Conservation (phyloP, 768 basidiomycete species). For the Coprinellus micaceus region DNA sequence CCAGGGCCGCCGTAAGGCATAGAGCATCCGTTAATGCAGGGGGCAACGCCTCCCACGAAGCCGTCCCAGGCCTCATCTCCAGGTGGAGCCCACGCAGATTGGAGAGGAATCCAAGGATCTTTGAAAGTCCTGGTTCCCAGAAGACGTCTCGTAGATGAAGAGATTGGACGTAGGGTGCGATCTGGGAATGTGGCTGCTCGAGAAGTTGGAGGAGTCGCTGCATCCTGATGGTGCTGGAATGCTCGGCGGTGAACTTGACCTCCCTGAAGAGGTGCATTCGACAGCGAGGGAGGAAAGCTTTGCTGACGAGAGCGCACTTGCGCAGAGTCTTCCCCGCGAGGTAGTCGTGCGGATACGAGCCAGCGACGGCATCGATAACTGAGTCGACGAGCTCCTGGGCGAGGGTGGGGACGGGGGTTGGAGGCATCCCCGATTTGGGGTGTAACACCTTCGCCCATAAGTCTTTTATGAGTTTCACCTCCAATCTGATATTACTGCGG, state of each 20-base stretch:
- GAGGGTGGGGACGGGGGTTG: not conserved
- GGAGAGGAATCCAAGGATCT: conserved; percentile 5
- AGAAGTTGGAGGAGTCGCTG: not conserved
- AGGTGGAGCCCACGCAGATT: conserved; percentile 1
- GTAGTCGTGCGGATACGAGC: not conserved
- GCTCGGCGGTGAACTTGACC: not conserved
- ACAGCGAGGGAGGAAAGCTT: conserved; percentile 1
- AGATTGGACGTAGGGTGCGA: not conserved
- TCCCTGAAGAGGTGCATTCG: conserved; percentile 3
- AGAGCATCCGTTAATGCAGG: not conserved
- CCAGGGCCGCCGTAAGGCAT: not conserved
- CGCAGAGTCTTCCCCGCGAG: not conserved
- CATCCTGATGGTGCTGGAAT: not conserved
- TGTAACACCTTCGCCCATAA: not conserved
- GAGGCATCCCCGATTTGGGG: not conserved
- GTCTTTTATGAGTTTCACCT: not conserved
- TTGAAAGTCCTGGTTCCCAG: conserved; percentile 5
- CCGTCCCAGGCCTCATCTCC: conserved; percentile 5
- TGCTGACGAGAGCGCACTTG: not conserved
- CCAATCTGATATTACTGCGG: too few species aligned
- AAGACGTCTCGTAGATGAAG: not conserved
- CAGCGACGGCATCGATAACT: not conserved
- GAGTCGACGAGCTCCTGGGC: conserved; percentile 1
- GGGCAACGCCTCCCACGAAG: not conserved
- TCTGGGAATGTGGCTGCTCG: not conserved